Percentiles rank a stretch among this genome's conserved stretches.
Conservation (phyloP, 2,329 filamentous ascomycete species). For the Herpotrichia juniperi region DNA sequence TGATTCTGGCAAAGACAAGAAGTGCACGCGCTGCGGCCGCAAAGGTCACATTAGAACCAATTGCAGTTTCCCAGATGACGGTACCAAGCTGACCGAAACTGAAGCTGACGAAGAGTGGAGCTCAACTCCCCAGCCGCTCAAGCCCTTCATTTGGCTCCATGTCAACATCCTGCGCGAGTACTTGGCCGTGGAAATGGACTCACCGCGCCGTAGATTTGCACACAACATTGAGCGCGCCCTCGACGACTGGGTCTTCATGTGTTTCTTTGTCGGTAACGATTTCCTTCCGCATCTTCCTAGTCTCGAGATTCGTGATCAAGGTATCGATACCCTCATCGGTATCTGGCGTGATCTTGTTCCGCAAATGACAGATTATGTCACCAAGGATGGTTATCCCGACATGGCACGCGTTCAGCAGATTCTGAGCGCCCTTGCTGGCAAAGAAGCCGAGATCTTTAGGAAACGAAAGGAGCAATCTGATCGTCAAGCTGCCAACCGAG, state of each 20-base stretch:
- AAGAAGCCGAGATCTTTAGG: constrained; percentile 92
- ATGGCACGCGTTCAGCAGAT: constrained; percentile 87
- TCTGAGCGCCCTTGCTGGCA: constrained; percentile 83
- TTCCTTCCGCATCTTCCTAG: constrained; percentile 97
- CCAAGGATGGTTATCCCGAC: constrained; percentile 91
- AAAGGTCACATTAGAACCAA: constrained; percentile 87
- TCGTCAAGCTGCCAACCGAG: constrained; percentile 74
- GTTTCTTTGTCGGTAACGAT: constrained; percentile 98
- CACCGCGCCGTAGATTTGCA: constrained; percentile 80
- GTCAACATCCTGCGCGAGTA: constrained; percentile 93
- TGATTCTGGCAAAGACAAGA: constrained; percentile 80
- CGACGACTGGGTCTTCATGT: constrained; percentile 99
- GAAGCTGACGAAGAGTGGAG: constrained; percentile 61
- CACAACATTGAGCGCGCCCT: constrained; percentile 94
- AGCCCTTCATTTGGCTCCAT: constrained; percentile 98
- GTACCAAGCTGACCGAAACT: constrained; percentile 81
- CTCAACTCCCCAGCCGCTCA: constrained; percentile 58
- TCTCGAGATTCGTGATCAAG: constrained; percentile 94
- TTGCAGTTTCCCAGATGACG: constrained; percentile 59
- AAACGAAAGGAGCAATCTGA: constrained; percentile 87
- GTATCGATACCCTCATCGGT: constrained; percentile 93
- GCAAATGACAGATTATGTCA: constrained; percentile 92
- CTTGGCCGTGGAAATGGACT: constrained; percentile 83
- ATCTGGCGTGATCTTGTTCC: constrained; percentile 96
- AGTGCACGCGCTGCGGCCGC: constrained; percentile 91